Conservation (phyloP, 2,329 filamentous ascomycete genomes). For the Teratosphaeria pseudoeucalypti region DNA sequence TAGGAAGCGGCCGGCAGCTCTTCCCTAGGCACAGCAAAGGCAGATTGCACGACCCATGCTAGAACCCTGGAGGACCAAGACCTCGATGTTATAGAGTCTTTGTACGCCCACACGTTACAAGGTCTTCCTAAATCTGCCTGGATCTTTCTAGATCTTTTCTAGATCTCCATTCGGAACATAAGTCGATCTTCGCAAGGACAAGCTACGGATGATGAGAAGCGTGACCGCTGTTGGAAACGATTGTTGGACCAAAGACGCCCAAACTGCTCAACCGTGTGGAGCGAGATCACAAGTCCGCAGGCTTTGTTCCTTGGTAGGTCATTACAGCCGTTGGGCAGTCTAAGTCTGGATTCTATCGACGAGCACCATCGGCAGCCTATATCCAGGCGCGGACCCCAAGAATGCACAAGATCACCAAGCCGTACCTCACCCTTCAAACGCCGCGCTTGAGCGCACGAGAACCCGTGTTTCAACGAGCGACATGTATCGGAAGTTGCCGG, state of each 20-base stretch:
- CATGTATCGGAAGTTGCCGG: not conserved
- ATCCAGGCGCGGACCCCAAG: not conserved
- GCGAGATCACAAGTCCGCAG: not conserved
- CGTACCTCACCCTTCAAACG: not conserved
- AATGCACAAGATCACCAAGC: not conserved
- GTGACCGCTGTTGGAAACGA: not conserved
- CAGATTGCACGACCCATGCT: too few relatives aligned
- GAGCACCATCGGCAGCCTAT: not conserved
- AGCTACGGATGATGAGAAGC: not conserved
- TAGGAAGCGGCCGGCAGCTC: too few relatives aligned
- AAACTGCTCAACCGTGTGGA: not conserved
- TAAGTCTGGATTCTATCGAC: not conserved
- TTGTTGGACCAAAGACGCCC: not conserved
- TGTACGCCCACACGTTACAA: too few relatives aligned
- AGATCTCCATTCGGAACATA: too few relatives aligned
- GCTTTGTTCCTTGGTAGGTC: not conserved
- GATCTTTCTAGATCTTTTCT: too few relatives aligned
- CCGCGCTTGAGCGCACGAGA: not conserved
- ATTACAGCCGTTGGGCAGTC: not conserved
- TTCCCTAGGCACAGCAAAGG: too few relatives aligned
- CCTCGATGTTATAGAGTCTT: too few relatives aligned
- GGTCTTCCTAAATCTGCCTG: too few relatives aligned
- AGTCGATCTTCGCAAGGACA: too few relatives aligned
- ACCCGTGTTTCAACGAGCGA: not conserved
- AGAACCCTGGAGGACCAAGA: too few relatives aligned